phyloP scores from a whole-genome alignment of 495 filamentous ascomycete genomes.

The Oidiodendron maius region DNA sequence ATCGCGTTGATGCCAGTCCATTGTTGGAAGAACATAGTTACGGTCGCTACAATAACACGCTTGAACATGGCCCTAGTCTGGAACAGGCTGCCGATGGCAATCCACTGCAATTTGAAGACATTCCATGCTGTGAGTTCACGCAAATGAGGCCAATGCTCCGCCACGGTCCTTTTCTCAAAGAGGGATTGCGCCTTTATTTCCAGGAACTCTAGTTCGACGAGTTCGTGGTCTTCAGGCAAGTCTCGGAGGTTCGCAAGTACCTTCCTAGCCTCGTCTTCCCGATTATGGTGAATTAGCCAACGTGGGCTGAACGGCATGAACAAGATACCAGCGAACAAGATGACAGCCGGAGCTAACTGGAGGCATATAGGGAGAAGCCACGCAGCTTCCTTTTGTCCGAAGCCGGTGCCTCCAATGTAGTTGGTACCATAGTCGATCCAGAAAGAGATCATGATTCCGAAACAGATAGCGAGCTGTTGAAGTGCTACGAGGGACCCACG shows the following conservation, averaged over 20 bases:
- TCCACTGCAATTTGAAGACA: conserved; percentile 62
- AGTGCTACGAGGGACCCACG: conserved; percentile 68
- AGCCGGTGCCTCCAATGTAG: conserved; percentile 67
- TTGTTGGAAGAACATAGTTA: conserved; percentile 70
- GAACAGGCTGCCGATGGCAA: conserved; percentile 69
- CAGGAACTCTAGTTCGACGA: conserved; percentile 69
- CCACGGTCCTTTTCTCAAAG: conserved; percentile 71
- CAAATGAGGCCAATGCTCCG: conserved; percentile 64
- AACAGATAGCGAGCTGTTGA: conserved; percentile 76
- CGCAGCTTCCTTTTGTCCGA: conserved; percentile 57
- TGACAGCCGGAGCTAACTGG: conserved; percentile 53
- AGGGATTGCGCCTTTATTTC: conserved; percentile 77
- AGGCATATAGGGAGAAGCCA: conserved; percentile 64
- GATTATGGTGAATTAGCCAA: conserved; percentile 70
- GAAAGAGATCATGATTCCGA: conserved; percentile 79
- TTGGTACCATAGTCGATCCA: conserved; percentile 79
- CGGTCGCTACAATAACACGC: conserved; percentile 59
- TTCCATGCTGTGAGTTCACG: conserved; percentile 54
- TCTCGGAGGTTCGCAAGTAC: conserved; percentile 63
- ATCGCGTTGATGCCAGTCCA: conserved; percentile 72
- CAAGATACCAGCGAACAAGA: conserved; percentile 64
- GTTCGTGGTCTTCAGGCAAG: conserved; percentile 51
- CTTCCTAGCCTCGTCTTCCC: conserved; percentile 63
- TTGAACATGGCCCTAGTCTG: conserved; percentile 68
- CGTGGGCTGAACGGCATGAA: conserved; percentile 81